Base-by-base conservation (phyloP, 495 filamentous ascomycete species). In the Geopyxis carbonaria region DNA sequence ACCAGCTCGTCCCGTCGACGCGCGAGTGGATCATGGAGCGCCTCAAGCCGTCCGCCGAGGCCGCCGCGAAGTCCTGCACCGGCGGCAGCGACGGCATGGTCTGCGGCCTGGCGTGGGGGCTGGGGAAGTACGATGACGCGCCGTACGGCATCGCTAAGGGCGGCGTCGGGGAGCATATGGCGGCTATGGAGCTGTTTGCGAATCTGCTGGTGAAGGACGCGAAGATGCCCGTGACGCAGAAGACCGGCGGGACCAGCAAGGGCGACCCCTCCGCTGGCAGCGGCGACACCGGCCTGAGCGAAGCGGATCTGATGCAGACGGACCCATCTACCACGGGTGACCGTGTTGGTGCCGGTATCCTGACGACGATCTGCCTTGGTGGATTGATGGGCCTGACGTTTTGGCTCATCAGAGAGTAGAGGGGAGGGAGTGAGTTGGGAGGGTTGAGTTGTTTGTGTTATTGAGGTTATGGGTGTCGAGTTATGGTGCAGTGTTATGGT, bases 1-100 rank as follows among this genome's bases (percentile, higher is more conserved):
- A 76, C 6, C 71, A 80, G 46, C 53, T 85, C 34, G 80, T 75
- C 0, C 80, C 83, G 2, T 78, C 72, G 55, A 75, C 67, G 2
- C 59, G 59, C 21, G 62, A 64, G 27, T 58, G 51, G 30, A 68
- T 93, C 45, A 72, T 80, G 60, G 65, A 68, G 4, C 64, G 72
- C 11, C 64, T 92, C 10, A 60, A 60, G 3, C 65, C 67, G 2
- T 82, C 80, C 9, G 72, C 78, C 1, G 49, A 60, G 32, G 78
- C 74, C n/a, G 85, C 79, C 18, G 72, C 80, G 14, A 50, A 63
- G 15, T 70, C 75, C 10, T 93, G 84, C 51, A 68, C 65, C 1
- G 79, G 78, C 4, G 72, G 69, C 0, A 42, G 49, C 0, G 59
- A 68, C 24, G 61, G 67, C 0, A 59, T 59, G 2, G 59, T 54